These are phyloP conservation scores for Cajanus cajan DNA, from an alignment of 306 rosid genomes.

Conservation along the genomic window DNA sequence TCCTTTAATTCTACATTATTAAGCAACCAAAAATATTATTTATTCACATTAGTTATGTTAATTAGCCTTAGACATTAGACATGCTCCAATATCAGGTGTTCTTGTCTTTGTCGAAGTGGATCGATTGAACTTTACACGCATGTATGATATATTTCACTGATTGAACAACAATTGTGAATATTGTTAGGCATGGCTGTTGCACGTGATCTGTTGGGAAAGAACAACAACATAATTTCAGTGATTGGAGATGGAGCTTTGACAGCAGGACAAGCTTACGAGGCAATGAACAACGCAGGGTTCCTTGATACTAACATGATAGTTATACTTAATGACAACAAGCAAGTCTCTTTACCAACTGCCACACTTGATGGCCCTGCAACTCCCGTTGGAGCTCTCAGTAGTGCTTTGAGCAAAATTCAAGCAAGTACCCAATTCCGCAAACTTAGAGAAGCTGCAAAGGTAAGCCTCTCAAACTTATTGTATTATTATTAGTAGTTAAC, in stretches of 20 bases:
- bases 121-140: no score
- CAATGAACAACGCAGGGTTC: conserved; percentile 82
- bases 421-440: conserved; percentile 66
- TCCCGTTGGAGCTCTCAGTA: conserved; percentile 78
- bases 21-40: no score
- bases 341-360: conserved; percentile 80
- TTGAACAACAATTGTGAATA: no score
- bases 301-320: conserved; percentile 63
- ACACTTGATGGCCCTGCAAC: conserved; percentile 78
- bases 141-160: no score
- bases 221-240: conserved; percentile 62
- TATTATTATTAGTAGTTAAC: neutral
- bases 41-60: no score
- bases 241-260: conserved; percentile 90
- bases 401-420: conserved; percentile 63
- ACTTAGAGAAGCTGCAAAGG: conserved; percentile 75
- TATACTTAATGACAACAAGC: conserved; percentile 72
- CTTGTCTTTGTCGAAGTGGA: no score
- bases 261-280: conserved; percentile 86
- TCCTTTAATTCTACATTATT: no score
- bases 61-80: no score
- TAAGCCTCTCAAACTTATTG: conserved; percentile 29
- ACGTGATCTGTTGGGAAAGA: conserved; percentile 66
- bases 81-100: no score
- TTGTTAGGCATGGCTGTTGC: conserved; percentile 78